Evolutionary conservation across 768 basidiomycete species (phyloP).

Genomic region (Collybia sp.): DNA sequence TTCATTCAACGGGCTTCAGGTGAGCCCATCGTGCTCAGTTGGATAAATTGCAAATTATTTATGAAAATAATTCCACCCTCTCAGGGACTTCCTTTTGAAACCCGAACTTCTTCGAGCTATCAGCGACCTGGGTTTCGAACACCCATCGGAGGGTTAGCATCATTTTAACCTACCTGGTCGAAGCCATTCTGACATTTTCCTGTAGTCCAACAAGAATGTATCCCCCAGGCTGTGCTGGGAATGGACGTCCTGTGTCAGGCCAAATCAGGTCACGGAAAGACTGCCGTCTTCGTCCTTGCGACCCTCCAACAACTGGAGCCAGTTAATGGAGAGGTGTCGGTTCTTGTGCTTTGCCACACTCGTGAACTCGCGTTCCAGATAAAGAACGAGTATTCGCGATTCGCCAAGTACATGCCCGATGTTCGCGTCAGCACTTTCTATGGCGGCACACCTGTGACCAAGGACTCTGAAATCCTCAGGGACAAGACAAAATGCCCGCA

Average conservation of each 20-base stretch:
- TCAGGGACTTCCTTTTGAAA: conserved; percentile 95
- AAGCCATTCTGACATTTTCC: not conserved
- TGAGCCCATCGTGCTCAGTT: conserved; percentile 26
- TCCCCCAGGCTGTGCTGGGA: conserved; percentile 97
- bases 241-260: conserved; percentile 99
- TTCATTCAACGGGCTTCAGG: conserved; percentile 99
- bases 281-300: conserved; percentile 97
- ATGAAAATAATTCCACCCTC: conserved; percentile 8
- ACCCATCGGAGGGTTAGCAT: conserved; percentile 91
- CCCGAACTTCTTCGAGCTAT: conserved; percentile 96
- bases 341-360: conserved; percentile 97
- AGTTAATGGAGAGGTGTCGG: conserved; percentile 95
- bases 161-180: not conserved
- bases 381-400: conserved; percentile 99
- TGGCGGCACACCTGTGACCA: conserved; percentile 91
- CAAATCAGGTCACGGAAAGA: conserved; percentile 98
- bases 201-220: conserved; percentile 98
- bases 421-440: conserved; percentile 98
- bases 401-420: conserved; percentile 99
- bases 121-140: conserved; percentile 99
- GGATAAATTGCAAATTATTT: not conserved
- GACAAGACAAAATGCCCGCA: conserved; percentile 98
- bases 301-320: conserved; percentile 98
- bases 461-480: conserved; percentile 90
- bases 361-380: conserved; percentile 99